These are phyloP conservation scores for Leccinum pallidistipes DNA, from an alignment of 1,284 basidiomycete genomes.

Conservation along the genomic window DNA sequence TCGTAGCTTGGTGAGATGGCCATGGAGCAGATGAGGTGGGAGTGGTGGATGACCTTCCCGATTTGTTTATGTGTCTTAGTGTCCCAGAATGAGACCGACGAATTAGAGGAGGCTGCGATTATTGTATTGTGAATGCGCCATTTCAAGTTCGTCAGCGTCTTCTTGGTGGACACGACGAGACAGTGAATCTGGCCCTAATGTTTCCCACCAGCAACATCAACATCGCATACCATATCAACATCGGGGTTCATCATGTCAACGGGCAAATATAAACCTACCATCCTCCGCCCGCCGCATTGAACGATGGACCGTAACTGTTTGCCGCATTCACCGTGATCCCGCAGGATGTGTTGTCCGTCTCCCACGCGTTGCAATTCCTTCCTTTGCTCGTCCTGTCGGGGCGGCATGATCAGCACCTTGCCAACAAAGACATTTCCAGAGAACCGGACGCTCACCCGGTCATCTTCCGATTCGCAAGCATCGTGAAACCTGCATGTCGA, in stretches of 20 bases:
- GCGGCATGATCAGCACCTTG: not conserved
- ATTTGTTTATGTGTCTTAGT: no score
- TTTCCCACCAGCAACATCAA: not conserved
- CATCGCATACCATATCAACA: not conserved
- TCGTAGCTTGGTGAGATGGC: no score
- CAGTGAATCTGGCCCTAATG: slow-evolving; percentile 12
- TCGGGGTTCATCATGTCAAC: not conserved
- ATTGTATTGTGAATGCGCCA: no score
- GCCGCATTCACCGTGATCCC: slow-evolving; percentile 50
- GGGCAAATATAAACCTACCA: slow-evolving; percentile 35
- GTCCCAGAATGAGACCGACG: no score
- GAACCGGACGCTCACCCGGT: slow-evolving; percentile 43
- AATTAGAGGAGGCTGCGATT: no score
- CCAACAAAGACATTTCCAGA: not conserved
- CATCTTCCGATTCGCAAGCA: slow-evolving; percentile 50
- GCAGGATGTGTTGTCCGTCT: slow-evolving; percentile 44
- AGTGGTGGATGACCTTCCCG: no score
- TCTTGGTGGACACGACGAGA: no score
- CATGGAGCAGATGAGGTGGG: no score
- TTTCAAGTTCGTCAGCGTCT: no score
- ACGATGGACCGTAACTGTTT: slow-evolving; percentile 57
- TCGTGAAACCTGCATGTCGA: slow-evolving; percentile 51
- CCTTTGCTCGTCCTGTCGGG: slow-evolving; percentile 37
- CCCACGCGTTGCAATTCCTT: slow-evolving; percentile 46
- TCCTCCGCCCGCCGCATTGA: slow-evolving; percentile 64